Evolutionary conservation across 805 yeast genomes (phyloP), one percentile per base, ranked within the genome.

Genomic region (Ogataea wickerhamii): DNA sequence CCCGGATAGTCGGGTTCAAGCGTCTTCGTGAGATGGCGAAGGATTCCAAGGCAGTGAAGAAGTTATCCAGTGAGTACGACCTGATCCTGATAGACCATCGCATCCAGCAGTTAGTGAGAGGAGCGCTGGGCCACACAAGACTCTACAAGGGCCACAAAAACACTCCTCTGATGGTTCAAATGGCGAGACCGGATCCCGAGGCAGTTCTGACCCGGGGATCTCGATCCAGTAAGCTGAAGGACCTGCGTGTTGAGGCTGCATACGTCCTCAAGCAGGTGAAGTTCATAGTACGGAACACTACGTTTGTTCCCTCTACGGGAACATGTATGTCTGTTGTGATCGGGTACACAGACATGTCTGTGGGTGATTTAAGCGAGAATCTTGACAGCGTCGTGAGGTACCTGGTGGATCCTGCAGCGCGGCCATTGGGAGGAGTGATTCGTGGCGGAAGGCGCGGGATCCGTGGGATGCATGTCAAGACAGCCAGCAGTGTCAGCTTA

Each of bases 71-170:
- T 40, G 85, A 81, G 27, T 78, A 71, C 53, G 95, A 86, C 51
- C 50, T 81, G 19, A 68, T 87, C 2, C 64, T 86, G 7, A 79
- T 82, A 4, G 95, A 87, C 58, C 74, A 79, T 36, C 65, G 93
- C 44, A 71, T 85, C 2, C 79, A 78, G 50, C 76, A 74, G 44
- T 60, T 78, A 17, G 58, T 85, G 20, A 84, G 85, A 0, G 62
- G 63, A 2, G 58, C 82, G 0, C 59, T 86, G 24, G 84, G 85
- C 1, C 67, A 70, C 5, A 49, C 63, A 2, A 71, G 67, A 38
- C 83, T 84, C 52, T 82, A 77, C 60, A 71, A 70, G 38, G 78
- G 76, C 41, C 77, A 77, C 44, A 80, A 76, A 48, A 81, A 78
- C 49, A 64, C 80, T 13, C 95, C 95, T 2, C 73, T 70, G 46